Base-by-base conservation (phyloP, 495 filamentous ascomycete species). In the Penicillium paradoxum region DNA sequence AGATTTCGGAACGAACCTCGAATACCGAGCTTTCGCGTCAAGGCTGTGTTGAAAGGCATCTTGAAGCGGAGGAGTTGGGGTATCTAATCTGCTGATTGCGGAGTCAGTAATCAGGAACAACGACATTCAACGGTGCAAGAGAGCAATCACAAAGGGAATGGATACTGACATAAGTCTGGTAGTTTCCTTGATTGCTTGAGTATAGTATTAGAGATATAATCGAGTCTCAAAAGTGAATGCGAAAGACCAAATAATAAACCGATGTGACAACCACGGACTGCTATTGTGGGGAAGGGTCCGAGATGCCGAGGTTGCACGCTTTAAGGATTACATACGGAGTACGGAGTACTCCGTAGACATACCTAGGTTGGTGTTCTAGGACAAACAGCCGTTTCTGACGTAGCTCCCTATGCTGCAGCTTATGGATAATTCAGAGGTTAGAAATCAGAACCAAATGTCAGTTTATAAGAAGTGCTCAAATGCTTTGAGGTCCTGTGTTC, bases 21-120 rank as follows among this genome's bases (percentile, higher is more conserved):
- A 66, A 97, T 97, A 59, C 92, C 91, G 63, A 97, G 83, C 54
- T 85, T 85, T 64, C 89, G 79, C 41, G 92, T 97, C 46, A 97
- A 79, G 53, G 86, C 87, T 39, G 92, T 97, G 68, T 87, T 84
- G 82, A 97, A 95, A 56, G 89, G 90, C 91, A 97, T 97, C 40
- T 43, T 69, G 57, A 32, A 32, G 41, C 19, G 14, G 10, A 25
- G 29, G 32, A 17, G 21, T 54, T n/a, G 42, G 33, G 39, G 39
- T 53, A 38, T 38, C 17, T 24, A 30, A 39, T 44, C 49, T 32
- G 19, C 24, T 38, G 6, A 44, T 45, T 22, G 38, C 11, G 27
- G 25, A 41, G 37, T 50, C 13, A 50, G 37, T 38, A 50, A 24
- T 1, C 15, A 14, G 30, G 11, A 47, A 25, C 5, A 25, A 22